Evolutionary conservation across 2,329 filamentous ascomycete species (phyloP).

Genomic region (Colletotrichum orchidophilum): DNA sequence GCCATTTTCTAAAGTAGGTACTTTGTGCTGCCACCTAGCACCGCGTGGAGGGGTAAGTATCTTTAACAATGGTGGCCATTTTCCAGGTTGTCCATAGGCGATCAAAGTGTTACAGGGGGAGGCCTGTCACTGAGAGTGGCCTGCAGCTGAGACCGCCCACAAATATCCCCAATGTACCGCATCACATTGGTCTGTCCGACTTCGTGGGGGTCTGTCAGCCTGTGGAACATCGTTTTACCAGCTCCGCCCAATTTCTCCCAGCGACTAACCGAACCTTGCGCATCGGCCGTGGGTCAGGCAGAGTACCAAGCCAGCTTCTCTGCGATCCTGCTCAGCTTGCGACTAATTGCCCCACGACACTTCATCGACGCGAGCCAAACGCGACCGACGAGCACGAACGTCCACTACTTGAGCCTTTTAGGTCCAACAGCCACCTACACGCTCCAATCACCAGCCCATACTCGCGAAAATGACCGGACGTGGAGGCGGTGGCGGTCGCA

Average conservation of each 20-base stretch:
- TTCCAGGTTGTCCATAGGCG: background rate
- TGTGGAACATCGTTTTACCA: constrained; percentile 26
- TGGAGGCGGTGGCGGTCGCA: constrained; percentile 67
- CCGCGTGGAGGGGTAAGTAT: background rate
- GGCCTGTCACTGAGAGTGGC: background rate
- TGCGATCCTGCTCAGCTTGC: background rate
- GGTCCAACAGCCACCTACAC: background rate
- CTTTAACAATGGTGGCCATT: background rate
- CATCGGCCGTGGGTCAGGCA: background rate
- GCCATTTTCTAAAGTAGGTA: background rate
- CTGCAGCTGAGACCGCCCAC: background rate
- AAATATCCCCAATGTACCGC: background rate
- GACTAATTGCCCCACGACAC: constrained; percentile 7
- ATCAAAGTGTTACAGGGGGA: background rate
- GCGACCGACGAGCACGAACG: background rate
- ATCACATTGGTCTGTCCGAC: background rate
- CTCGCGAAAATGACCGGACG: constrained; percentile 63
- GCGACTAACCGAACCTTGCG: background rate
- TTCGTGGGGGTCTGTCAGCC: background rate
- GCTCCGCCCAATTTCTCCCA: constrained; percentile 13
- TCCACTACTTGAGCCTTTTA: background rate
- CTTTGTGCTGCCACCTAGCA: background rate
- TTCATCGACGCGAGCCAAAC: background rate
- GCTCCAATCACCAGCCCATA: background rate
- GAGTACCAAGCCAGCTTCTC: constrained; percentile 9